phyloP scores from a whole-genome alignment of 2,329 filamentous ascomycete species.

The Domatiomyces globalis region DNA sequence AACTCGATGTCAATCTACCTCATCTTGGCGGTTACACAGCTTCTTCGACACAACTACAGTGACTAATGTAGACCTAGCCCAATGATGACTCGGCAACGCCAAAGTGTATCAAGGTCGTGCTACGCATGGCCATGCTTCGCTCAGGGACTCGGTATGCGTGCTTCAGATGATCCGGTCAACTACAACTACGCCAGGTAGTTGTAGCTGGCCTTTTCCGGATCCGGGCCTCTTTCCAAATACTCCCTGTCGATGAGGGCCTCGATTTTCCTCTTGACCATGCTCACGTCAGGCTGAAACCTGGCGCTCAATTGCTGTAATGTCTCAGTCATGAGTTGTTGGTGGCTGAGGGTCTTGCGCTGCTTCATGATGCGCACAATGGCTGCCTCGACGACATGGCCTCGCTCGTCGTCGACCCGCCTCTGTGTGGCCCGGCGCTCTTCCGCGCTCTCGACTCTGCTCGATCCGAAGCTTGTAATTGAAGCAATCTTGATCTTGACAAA shows the following conservation, averaged over 20 bases:
- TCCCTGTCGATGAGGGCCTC: conserved; percentile 41
- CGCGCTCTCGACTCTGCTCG: conserved; percentile 70
- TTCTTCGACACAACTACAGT: no score
- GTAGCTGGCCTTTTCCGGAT: conserved; percentile 19
- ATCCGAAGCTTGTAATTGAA: conserved; percentile 52
- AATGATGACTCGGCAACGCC: no score
- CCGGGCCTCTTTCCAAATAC: conserved; percentile 32
- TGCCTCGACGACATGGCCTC: conserved; percentile 37
- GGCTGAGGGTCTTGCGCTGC: conserved; percentile 35
- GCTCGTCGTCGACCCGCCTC: conserved; percentile 37
- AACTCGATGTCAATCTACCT: no score
- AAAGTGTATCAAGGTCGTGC: no score
- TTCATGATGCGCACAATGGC: conserved; percentile 42
- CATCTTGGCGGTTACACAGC: no score
- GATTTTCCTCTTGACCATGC: conserved; percentile 40
- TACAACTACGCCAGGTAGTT: conserved; percentile 19
- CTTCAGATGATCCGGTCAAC: no score
- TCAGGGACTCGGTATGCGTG: no score
- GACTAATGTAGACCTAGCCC: no score
- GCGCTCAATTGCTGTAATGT: conserved; percentile 35
- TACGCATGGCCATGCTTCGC: no score
- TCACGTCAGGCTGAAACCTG: conserved; percentile 37
- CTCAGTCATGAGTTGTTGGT: conserved; percentile 37
- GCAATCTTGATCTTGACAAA: conserved; percentile 80
- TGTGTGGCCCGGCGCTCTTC: conserved; percentile 41